Conservation (phyloP, 306 rosid species). For the Pyrus pyrifolia region DNA sequence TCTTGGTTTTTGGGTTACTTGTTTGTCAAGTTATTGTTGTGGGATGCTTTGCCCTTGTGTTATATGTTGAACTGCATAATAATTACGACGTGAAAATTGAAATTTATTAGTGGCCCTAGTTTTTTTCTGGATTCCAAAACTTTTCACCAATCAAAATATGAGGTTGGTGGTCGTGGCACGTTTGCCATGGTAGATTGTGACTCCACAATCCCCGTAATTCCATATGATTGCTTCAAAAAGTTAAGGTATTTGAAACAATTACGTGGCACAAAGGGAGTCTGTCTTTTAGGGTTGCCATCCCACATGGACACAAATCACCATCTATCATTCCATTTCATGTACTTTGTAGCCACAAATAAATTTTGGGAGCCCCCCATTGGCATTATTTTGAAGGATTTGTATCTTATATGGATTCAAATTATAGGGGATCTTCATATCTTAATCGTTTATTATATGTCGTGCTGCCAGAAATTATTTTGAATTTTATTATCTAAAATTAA, state of each 20-base stretch:
- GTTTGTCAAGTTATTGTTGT: background rate
- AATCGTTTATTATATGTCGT: fast-evolving
- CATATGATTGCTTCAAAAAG: background rate
- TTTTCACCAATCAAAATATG: background rate
- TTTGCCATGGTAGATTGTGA: background rate
- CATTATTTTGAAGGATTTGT: too few relatives aligned
- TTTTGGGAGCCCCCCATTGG: too few relatives aligned
- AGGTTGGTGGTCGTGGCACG: background rate
- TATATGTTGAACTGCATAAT: background rate
- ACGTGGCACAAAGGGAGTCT: conserved; percentile 20
- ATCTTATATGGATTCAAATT: fast-evolving
- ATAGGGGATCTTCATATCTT: fast-evolving
- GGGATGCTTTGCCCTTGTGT: background rate
- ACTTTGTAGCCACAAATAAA: conserved; percentile 5
- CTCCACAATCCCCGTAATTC: background rate
- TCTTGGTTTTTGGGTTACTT: background rate
- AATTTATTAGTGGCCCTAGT: background rate
- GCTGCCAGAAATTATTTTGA: fast-evolving
- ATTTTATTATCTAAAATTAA: too few relatives aligned
- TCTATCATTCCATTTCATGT: conserved; percentile 5
- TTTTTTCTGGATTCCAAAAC: background rate
- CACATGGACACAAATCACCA: background rate
- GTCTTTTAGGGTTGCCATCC: background rate
- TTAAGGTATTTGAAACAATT: conserved; percentile 4
- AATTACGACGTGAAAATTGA: background rate